Percentiles rank a stretch among this genome's conserved stretches.
These are phyloP conservation scores for Russula virescens DNA, from an alignment of 768 basidiomycete genomes.

Conservation along the genomic window DNA sequence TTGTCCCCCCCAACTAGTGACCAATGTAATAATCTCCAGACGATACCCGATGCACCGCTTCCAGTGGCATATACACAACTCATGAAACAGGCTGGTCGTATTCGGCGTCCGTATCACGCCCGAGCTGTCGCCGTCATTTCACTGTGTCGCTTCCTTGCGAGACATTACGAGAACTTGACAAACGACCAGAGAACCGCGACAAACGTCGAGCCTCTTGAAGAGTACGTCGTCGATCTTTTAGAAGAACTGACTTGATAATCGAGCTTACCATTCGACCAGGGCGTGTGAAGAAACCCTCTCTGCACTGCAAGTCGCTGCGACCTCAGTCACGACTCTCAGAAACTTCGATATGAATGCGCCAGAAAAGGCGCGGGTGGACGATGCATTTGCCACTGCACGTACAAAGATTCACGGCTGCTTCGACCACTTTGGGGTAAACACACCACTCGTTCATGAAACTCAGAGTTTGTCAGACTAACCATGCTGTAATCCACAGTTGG, in stretches of 20 bases:
- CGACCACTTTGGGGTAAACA: conserved; percentile 14
- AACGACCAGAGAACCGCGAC: conserved; percentile 13
- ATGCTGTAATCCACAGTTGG: background rate
- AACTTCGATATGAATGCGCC: conserved; percentile 9
- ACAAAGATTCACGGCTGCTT: conserved; percentile 15
- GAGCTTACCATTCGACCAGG: background rate
- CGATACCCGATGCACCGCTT: conserved; percentile 20
- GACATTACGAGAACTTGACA: conserved; percentile 16
- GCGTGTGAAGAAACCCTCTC: conserved; percentile 9
- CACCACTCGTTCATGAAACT: background rate
- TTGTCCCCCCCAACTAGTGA: background rate
- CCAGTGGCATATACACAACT: conserved; percentile 14
- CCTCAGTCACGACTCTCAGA: background rate
- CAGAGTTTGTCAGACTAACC: background rate
- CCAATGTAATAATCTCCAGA: background rate
- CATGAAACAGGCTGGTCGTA: conserved; percentile 18
- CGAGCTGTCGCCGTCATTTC: conserved; percentile 19
- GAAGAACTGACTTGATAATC: background rate
- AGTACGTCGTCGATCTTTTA: conserved; percentile 3
- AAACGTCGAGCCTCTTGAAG: conserved; percentile 16
- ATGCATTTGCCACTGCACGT: conserved; percentile 1
- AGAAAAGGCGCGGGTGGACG: conserved; percentile 3
- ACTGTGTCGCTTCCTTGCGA: conserved; percentile 19
- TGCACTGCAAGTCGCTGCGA: conserved; percentile 9
- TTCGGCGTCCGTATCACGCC: conserved; percentile 18